Conservation (phyloP, 805 yeast genomes). For the Candida vartiovaarae region DNA sequence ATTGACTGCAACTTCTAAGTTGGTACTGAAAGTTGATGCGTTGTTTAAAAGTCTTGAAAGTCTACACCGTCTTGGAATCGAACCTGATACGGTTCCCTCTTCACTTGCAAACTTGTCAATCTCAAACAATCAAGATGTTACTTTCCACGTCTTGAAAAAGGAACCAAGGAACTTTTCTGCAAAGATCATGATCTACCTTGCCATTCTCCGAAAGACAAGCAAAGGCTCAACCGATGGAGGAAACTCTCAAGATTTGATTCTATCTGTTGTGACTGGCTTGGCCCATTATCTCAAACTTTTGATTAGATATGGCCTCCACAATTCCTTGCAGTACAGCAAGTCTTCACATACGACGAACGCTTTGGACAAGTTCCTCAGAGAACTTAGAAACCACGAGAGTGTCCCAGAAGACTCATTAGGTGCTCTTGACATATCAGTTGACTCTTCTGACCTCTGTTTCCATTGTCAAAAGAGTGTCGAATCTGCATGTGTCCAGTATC, state of each 20-base stretch:
- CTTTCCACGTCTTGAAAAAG: slow-evolving; percentile 17
- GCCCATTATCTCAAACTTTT: slow-evolving; percentile 89
- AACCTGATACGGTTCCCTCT: slow-evolving; percentile 6
- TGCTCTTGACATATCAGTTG: slow-evolving; percentile 41
- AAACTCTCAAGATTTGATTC: slow-evolving; percentile 52
- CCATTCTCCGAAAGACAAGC: slow-evolving; percentile 62
- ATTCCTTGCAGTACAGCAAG: slow-evolving; percentile 65
- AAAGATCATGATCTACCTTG: slow-evolving; percentile 82
- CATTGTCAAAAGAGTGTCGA: slow-evolving; percentile 74
- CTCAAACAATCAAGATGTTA: slow-evolving; percentile 6
- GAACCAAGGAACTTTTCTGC: slow-evolving; percentile 80
- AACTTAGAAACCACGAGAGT: slow-evolving; percentile 40
- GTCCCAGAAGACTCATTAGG: slow-evolving; percentile 28
- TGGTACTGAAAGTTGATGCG: slow-evolving; percentile 68
- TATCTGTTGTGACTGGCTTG: slow-evolving; percentile 79
- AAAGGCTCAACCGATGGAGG: slow-evolving; percentile 26
- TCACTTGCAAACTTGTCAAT: slow-evolving; percentile 5
- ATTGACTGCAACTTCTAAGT: slow-evolving; percentile 57
- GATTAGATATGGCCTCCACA: slow-evolving; percentile 71
- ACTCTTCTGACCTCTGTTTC: slow-evolving; percentile 71
- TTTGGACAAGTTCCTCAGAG: slow-evolving; percentile 53
- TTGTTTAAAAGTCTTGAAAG: slow-evolving; percentile 70
- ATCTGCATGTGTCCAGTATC: slow-evolving; percentile 62
- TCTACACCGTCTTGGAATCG: slow-evolving; percentile 27
- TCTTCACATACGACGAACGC: slow-evolving; percentile 51